Percentiles rank a stretch among this genome's conserved stretches.
phyloP scores from a whole-genome alignment of 176 grass and related monocot genomes.

The Zoysia pacifica region DNA sequence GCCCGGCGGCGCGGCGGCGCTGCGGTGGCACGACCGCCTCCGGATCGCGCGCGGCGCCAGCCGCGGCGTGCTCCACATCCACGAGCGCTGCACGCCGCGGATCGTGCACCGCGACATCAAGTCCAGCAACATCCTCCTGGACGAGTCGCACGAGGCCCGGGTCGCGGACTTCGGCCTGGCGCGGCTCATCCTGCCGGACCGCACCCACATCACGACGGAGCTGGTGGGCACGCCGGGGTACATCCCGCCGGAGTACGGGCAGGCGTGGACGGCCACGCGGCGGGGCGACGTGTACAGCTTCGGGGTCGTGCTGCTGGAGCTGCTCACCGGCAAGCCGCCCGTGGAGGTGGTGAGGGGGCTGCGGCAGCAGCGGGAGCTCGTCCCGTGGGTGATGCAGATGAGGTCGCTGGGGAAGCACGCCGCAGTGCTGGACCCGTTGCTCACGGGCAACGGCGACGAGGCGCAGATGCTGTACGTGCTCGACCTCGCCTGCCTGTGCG shows the following conservation, averaged over 20 bases:
- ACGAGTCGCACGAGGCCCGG: conserved; percentile 56
- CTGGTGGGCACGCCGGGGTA: conserved; percentile 56
- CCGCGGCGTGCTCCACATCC: conserved; percentile 62
- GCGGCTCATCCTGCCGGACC: conserved; percentile 40
- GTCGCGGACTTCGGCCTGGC: conserved; percentile 63
- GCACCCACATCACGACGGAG: conserved; percentile 62
- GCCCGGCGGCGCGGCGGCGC: not conserved
- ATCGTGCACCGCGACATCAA: conserved; percentile 96
- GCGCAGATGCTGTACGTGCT: conserved; percentile 60
- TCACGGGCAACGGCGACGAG: conserved; percentile 19
- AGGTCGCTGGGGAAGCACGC: conserved; percentile 22
- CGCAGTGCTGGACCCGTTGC: conserved; percentile 32
- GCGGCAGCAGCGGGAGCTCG: conserved; percentile 32
- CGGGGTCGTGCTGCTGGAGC: conserved; percentile 87
- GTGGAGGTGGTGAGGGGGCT: conserved; percentile 24
- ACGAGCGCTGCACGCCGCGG: conserved; percentile 52
- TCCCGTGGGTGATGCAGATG: conserved; percentile 43
- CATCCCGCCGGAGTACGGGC: conserved; percentile 66
- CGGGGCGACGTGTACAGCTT: conserved; percentile 88
- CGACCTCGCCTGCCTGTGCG: conserved; percentile 52
- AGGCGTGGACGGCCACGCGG: conserved; percentile 56
- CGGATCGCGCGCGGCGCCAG: conserved; percentile 42
- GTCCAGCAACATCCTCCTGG: conserved; percentile 89
- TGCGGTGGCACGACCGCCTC: conserved; percentile 40
- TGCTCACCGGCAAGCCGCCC: conserved; percentile 60